Evolutionary conservation across 176 grass and related monocot genomes (phyloP).

Genomic region (Triticum dicoccoides): DNA sequence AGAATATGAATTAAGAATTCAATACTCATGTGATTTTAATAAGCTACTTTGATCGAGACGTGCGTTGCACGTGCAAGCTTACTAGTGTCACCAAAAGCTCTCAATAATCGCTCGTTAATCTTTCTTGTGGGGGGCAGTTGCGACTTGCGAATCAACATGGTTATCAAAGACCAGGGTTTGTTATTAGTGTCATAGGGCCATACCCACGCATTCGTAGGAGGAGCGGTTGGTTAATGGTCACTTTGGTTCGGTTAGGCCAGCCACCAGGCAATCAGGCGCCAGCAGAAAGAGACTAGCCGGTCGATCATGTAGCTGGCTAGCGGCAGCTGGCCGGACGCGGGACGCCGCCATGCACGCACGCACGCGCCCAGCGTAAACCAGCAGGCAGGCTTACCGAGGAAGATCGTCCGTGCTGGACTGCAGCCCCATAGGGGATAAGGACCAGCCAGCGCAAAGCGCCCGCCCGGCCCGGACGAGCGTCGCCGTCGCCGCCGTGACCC

Average conservation of each 20-base stretch:
- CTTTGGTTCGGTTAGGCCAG: constrained; percentile 21
- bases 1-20: no score
- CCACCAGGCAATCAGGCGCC: neutral
- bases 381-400: neutral
- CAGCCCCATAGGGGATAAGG: neutral
- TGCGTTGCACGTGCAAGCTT: no score
- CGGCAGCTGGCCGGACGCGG: constrained; percentile 12
- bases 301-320: neutral
- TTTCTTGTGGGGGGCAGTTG: no score
- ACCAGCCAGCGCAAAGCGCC: neutral
- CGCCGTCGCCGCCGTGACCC: neutral
- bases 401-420: neutral
- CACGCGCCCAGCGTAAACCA: neutral
- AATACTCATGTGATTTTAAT: no score
- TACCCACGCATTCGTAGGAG: neutral
- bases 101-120: no score
- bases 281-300: neutral
- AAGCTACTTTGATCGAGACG: no score
- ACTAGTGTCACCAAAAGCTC: no score
- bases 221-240: constrained; percentile 33
- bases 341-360: constrained; percentile 12
- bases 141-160: neutral
- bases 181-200: neutral
- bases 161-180: constrained; percentile 28
- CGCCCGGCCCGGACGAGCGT: neutral